phyloP scores from a whole-genome alignment of 192 early-diverging fungal species.

The Coemansia sp. region DNA sequence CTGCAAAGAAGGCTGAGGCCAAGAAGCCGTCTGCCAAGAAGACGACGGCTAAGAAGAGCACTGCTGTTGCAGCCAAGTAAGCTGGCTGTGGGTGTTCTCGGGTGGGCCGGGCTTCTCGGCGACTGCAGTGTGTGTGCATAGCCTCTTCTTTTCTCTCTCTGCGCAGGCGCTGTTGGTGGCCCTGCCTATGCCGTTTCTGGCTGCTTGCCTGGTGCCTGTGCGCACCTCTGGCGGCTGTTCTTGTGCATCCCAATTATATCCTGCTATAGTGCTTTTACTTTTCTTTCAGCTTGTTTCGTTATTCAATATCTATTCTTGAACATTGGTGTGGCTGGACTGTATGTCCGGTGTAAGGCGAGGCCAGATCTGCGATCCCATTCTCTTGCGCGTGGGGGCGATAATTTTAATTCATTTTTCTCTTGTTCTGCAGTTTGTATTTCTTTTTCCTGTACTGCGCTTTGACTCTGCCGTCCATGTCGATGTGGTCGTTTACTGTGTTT shows the following conservation, averaged over 20 bases:
- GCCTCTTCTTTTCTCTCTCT: slow-evolving; percentile 7
- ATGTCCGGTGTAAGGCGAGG: too few species aligned
- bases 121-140: slow-evolving; percentile 10
- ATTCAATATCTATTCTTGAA: slow-evolving; percentile 9
- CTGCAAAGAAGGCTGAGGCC: slow-evolving; percentile 12
- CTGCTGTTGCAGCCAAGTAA: slow-evolving; percentile 9
- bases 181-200: slow-evolving; percentile 1
- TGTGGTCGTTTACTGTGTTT: slow-evolving; percentile 21
- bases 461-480: background rate
- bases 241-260: slow-evolving; percentile 15
- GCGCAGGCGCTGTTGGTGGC: slow-evolving; percentile 10
- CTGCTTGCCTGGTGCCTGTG: background rate
- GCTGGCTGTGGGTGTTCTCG: background rate
- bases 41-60: slow-evolving; percentile 6
- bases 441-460: slow-evolving; percentile 2
- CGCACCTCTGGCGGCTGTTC: background rate
- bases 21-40: slow-evolving; percentile 22
- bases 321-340: background rate
- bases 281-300: slow-evolving; percentile 16
- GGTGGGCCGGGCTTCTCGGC: background rate
- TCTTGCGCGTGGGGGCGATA: background rate
- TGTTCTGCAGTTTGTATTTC: background rate
- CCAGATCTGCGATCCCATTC: background rate
- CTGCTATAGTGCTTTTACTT: slow-evolving; percentile 17
- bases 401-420: background rate